These are phyloP conservation scores for Tilletia caries DNA, from an alignment of 1,284 basidiomycete genomes.

Conservation along the genomic window DNA sequence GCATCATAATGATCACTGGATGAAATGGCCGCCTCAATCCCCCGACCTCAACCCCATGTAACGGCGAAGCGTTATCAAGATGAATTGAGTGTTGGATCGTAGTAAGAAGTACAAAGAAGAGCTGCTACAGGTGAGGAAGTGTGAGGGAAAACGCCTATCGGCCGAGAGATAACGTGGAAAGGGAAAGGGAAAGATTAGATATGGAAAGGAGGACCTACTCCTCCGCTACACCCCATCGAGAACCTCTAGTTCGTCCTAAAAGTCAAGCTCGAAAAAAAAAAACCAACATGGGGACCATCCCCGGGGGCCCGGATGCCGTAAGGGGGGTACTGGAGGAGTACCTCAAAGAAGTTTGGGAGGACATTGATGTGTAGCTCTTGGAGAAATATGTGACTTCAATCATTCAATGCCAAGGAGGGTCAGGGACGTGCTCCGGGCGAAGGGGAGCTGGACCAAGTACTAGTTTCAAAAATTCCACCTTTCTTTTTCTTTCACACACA, in stretches of 20 bases:
- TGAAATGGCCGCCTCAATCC: neutral
- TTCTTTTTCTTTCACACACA: neutral
- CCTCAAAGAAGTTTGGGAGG: neutral
- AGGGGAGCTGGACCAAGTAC: constrained; percentile 2
- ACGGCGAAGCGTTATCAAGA: no score
- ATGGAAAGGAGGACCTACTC: no score
- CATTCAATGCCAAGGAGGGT: neutral
- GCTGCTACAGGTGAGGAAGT: no score
- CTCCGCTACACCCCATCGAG: neutral
- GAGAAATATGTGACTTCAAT: neutral
- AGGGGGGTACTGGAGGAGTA: neutral
- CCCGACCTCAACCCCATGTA: constrained; percentile 7
- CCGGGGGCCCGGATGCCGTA: neutral
- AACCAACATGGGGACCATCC: neutral
- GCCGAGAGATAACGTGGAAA: no score
- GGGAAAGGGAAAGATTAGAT: no score
- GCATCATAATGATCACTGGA: no score
- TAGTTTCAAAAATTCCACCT: neutral
- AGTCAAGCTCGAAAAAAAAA: neutral
- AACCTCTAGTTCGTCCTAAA: constrained; percentile 3
- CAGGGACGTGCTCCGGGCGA: neutral
- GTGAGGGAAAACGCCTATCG: no score
- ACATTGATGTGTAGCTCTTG: neutral
- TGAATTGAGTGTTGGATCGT: no score
- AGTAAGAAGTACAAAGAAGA: no score